Evolutionary conservation across 2,329 filamentous ascomycete species (phyloP).

Genomic region (Mycosphaerella sp.): DNA sequence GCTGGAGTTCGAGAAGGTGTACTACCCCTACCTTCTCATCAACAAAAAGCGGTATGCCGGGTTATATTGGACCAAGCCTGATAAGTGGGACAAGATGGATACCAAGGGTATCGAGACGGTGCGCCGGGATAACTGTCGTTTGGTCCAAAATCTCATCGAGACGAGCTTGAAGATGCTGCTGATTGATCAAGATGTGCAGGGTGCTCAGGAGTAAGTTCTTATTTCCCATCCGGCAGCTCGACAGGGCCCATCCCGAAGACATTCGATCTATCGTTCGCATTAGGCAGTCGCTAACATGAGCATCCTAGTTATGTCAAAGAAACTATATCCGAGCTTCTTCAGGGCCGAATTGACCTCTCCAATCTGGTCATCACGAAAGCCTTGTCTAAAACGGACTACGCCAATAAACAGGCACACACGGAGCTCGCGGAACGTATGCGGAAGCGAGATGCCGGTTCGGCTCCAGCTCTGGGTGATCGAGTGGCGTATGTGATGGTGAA

Average conservation of each 20-base stretch:
- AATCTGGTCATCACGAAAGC: slow-evolving; percentile 99
- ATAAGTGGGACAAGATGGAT: slow-evolving; percentile 99
- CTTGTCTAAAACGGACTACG: slow-evolving; percentile 82
- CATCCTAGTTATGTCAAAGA: slow-evolving; percentile 79
- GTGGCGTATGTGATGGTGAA: slow-evolving; percentile 98
- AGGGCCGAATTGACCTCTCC: slow-evolving; percentile 98
- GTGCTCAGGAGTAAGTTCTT: slow-evolving; percentile 77
- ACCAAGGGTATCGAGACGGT: slow-evolving; percentile 99
- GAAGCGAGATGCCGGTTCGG: slow-evolving; percentile 92
- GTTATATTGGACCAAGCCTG: slow-evolving; percentile 90
- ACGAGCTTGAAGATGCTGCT: slow-evolving; percentile 92
- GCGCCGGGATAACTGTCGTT: slow-evolving; percentile 86
- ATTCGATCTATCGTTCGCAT: slow-evolving; percentile 10
- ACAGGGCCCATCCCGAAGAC: slow-evolving; percentile 2
- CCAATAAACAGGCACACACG: slow-evolving; percentile 89
- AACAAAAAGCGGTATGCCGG: slow-evolving; percentile 99
- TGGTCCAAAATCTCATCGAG: slow-evolving; percentile 96
- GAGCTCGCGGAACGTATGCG: slow-evolving; percentile 94
- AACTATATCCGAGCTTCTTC: slow-evolving; percentile 86
- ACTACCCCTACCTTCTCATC: slow-evolving; percentile 95
- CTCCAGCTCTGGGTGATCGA: slow-evolving; percentile 85
- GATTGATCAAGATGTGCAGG: slow-evolving; percentile 83
- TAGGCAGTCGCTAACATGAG: slow-evolving; percentile 35
- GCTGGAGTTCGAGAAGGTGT: slow-evolving; percentile 98
- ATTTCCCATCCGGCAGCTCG: neutral